Evolutionary conservation across 208 protist genomes (phyloP), one percentile per base, ranked within the genome.

Genomic region (Acanthamoeba culbertsoni): DNA sequence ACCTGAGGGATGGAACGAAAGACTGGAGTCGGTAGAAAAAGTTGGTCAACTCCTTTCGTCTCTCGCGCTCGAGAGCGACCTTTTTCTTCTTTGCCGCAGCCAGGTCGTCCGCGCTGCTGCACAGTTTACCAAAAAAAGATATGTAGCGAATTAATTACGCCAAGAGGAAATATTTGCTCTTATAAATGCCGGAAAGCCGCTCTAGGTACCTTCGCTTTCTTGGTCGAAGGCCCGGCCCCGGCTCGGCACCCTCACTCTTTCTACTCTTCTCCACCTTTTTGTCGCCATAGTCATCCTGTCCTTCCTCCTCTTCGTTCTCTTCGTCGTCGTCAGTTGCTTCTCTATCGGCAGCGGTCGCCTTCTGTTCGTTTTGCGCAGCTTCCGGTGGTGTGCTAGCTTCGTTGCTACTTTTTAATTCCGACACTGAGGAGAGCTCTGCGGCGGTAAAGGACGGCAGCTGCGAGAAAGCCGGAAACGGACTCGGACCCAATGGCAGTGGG

Each of bases 1-100:
- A 75, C 63, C 63, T 75, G n/a, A 75, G 63, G 16, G 82, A 62
- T 33, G 82, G 82, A 26, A 90, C 82, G 82, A 45, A 90, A 8
- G 48, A 68, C n/a, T 90, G 82, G 18, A 90, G 82, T 7, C 82
- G 82, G 7, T 71, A 68, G 51, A 90, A 90, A 53, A 90, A 90
- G 53, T 90, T 90, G 57, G 82, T 90, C 33, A 90, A 53, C 82
- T 90, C 82, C 42, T 90, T 90, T 20, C 82, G 18, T 53, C 82
- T 90, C 82, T 90, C 82, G n/a, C 82, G 48, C 51, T 90, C 82
- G 10, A 90, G 82, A 71, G 82, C 82, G 8, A 90, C 82, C 42
- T 90, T 90, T 35, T 90, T 90, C 51, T 90, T 90, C 53, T 90
- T 90, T 23, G 82, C 82, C 18, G 82, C 82, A 16, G 57, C 57